Evolutionary conservation across 176 grass and related monocot species (phyloP), one percentile per base, ranked within the genome.

Genomic region (Poa annua): DNA sequence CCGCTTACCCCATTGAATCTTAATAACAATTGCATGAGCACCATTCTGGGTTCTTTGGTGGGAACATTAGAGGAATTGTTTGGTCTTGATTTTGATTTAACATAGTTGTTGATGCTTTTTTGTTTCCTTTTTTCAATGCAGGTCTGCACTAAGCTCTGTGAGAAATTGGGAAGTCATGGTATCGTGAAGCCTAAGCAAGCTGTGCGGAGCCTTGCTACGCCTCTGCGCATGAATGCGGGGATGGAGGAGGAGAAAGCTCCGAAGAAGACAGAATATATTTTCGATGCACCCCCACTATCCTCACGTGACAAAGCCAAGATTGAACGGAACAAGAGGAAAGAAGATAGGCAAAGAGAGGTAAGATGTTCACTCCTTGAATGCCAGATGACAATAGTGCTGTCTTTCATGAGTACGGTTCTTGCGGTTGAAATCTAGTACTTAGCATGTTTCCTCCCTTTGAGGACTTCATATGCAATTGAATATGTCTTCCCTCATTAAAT

Each of bases 271-370:
- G 81, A 65, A 42, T 89, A 98, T 26, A 85, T 95, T 20, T 88
- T 98, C 66, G 92, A 98, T 1, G 95, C 92, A 5, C 95, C 96
- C 10, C 15, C 94, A 62, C 88, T 98, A 50, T 93, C 96, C 73
- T 84, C 94, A 79, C 91, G 96, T 3, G 96, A 95, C 88, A 85
- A 88, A 59, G 86, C 87, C 59, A 98, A 98, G 88, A 87, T 98
- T 69, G 96, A 98, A 76, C 80, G 96, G 47, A 87, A 74, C 71
- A 98, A 95, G 66, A 95, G 96, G 75, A 98, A 98, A 81, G 90
- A 98, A 0, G 96, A 98, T 81, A 94, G 96, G 52, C 92, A 92
- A 73, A 95, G 96, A 95, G 90, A 95, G 88, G 96, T 98, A 86
- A 59, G 63, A 47, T 75, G 21, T 14, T 71, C 16, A 12, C 33